Base-by-base conservation (phyloP, 2,329 filamentous ascomycete species). In the Diaporthe sp. region DNA sequence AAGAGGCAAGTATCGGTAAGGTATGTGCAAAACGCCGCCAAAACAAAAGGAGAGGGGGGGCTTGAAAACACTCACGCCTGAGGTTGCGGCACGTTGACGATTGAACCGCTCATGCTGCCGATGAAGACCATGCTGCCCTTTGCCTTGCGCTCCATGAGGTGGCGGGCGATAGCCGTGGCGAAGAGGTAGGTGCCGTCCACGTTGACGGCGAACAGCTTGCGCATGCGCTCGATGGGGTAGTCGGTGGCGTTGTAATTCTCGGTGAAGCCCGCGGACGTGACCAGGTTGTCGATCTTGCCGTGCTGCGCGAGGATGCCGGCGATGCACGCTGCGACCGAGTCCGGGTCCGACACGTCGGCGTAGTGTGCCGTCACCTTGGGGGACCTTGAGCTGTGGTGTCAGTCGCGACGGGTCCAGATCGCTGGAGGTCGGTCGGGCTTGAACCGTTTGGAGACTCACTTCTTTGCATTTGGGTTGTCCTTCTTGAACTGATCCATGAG, bases 241-340 rank as follows among this genome's bases (percentile, higher is more conserved):
- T 92, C 92, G 80, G 96, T 93, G 61, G 96, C 96, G 80, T 97
- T 93, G 81, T 95, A 97, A 87, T 98, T 98, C 87, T 98, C 96
- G 19, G 94, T 97, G 86, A 98, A 98, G 59, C 96, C 96, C 66
- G 96, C 96, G n/a, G 95, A 97, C 35, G 96, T 98, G 79, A 98
- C 96, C 35, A 98, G 90, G 84, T 94, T 93, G 85, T 98, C 95
- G 79, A 98, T 95, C 83, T 94, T 93, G 84, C 93, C 92, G 82
- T 98, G 96, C 74, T 89, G 85, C 65, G 86, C 79, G 68, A 96
- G 82, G 77, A 96, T 89, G 75, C 95, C 93, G 50, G 88, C 86
- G 78, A 98, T 88, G 78, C 93, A 93, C 42, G 87, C 84, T 73
- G 94, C 92, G 76, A 98, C 96, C 9, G 94, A 96, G 65, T 92